These are phyloP conservation scores for Chalciporus sp. DNA, from an alignment of 1,284 basidiomycete species.

Conservation along the genomic window DNA sequence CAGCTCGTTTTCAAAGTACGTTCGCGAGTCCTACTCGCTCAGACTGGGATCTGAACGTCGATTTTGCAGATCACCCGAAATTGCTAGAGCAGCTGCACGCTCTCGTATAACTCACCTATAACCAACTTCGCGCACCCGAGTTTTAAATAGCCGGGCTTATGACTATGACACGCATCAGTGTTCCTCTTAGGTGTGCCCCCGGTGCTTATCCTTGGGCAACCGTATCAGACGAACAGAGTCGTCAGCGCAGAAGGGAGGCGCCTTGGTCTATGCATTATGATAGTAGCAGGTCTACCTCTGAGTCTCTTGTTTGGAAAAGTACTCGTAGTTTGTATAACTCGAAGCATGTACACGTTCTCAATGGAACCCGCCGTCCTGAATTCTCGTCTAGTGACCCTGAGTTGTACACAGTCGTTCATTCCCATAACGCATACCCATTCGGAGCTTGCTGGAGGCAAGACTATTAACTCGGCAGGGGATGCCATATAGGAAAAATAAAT, in stretches of 20 bases:
- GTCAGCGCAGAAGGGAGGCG: conserved; percentile 4
- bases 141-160: conserved; percentile 22
- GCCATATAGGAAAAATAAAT: no score
- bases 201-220: conserved; percentile 14
- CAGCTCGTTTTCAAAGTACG: not conserved
- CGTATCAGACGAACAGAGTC: conserved; percentile 9
- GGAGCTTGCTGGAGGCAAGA: no score
- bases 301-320: not conserved
- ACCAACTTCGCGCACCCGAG: conserved; percentile 15
- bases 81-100: conserved; percentile 6
- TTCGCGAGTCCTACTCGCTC: no score
- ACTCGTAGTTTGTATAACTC: not conserved
- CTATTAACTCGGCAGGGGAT: no score
- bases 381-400: no score
- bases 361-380: no score
- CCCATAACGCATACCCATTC: no score
- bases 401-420: no score
- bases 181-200: conserved; percentile 15
- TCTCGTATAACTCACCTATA: conserved; percentile 9
- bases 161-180: conserved; percentile 28
- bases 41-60: not conserved
- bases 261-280: not conserved
- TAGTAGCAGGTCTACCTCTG: conserved; percentile 10
- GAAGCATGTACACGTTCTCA: not conserved
- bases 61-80: not conserved